phyloP scores from a whole-genome alignment of 805 yeast genomes.

The Yarrowia sp. region DNA sequence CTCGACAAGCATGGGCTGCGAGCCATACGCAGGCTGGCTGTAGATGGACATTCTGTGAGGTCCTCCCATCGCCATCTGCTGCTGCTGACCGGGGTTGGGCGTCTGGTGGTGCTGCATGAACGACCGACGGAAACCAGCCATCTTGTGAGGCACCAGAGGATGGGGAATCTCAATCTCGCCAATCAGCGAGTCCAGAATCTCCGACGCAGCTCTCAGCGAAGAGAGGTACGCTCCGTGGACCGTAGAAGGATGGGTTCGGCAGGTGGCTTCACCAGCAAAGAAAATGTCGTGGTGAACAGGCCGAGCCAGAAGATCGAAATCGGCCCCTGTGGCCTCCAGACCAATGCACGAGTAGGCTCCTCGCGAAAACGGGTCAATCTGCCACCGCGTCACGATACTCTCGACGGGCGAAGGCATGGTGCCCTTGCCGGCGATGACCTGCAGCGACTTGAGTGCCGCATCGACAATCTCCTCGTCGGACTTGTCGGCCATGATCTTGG shows the following conservation, averaged over 20 bases:
- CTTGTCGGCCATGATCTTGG: constrained; percentile 36
- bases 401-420: constrained; percentile 37
- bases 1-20: constrained; percentile 15
- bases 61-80: background rate
- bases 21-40: background rate
- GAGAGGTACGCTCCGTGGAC: constrained; percentile 47
- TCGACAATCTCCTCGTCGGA: constrained; percentile 40
- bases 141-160: constrained; percentile 36
- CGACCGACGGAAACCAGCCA: constrained; percentile 13
- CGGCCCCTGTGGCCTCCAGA: constrained; percentile 44
- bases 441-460: constrained; percentile 37
- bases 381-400: constrained; percentile 66
- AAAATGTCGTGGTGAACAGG: constrained; percentile 41
- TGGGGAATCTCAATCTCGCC: constrained; percentile 44
- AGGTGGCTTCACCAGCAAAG: constrained; percentile 48
- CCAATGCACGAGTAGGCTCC: constrained; percentile 68
- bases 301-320: constrained; percentile 43
- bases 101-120: constrained; percentile 9
- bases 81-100: background rate
- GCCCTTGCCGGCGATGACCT: constrained; percentile 33
- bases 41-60: constrained; percentile 12
- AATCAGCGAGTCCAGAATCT: constrained; percentile 42
- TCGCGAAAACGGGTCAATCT: constrained; percentile 67
- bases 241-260: constrained; percentile 44
- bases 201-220: constrained; percentile 45